phyloP scores from a whole-genome alignment of 2,329 filamentous ascomycete species.

The Colletotrichum viniferum region DNA sequence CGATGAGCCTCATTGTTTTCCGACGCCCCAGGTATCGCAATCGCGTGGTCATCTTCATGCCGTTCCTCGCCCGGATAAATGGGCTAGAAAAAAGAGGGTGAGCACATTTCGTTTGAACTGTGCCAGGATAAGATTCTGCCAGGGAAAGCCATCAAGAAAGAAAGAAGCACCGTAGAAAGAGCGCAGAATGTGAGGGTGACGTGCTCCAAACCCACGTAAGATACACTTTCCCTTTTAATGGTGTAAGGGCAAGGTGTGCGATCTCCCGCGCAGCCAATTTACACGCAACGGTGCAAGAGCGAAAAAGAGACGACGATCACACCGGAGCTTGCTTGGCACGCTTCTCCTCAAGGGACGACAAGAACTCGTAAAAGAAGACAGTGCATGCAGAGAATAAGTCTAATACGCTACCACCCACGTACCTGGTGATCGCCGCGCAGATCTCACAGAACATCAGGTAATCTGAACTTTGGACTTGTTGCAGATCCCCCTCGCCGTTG shows the following conservation, averaged over 20 bases:
- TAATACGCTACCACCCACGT: not conserved
- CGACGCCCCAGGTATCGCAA: not conserved
- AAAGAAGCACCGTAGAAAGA: not conserved
- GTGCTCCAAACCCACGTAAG: not conserved
- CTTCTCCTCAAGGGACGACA: not conserved
- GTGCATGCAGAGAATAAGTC: not conserved
- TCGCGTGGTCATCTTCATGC: not conserved
- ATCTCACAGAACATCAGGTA: constrained; percentile 13
- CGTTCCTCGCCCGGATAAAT: not conserved
- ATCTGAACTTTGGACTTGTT: constrained; percentile 9
- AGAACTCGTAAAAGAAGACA: not conserved
- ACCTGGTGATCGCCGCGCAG: constrained; percentile 10
- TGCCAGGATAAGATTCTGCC: not conserved
- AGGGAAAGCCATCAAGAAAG: not conserved
- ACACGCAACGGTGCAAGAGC: not conserved
- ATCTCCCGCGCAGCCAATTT: not conserved
- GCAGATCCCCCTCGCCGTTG: not conserved
- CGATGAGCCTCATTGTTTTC: not conserved
- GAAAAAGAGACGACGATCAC: not conserved
- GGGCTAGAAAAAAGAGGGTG: not conserved
- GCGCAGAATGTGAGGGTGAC: not conserved
- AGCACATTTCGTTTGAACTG: not conserved
- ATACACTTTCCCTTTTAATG: not conserved
- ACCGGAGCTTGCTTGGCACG: not conserved
- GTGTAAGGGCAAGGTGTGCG: not conserved